Percentiles rank a stretch among this genome's conserved stretches.
Evolutionary conservation across 2,329 filamentous ascomycete species (phyloP).

Genomic region (Claviceps pazoutovae): DNA sequence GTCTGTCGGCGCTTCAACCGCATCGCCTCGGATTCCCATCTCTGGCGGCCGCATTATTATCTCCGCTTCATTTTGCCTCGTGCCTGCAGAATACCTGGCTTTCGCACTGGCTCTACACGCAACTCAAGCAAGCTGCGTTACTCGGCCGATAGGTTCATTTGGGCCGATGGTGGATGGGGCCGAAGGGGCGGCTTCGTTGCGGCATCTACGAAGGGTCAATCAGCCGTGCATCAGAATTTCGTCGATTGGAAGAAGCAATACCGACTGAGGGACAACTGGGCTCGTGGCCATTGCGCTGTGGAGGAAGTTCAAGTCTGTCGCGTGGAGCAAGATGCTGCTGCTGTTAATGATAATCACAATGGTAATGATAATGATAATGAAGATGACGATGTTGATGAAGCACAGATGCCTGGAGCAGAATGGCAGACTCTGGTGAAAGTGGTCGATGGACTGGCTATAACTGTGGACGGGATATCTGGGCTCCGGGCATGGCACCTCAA

Average conservation of each 20-base stretch:
- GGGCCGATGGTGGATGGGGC: slow-evolving; percentile 28
- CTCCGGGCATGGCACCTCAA: slow-evolving; percentile 68
- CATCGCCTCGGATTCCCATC: slow-evolving; percentile 65
- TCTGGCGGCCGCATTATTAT: slow-evolving; percentile 89
- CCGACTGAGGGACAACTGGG: slow-evolving; percentile 83
- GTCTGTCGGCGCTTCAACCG: slow-evolving; percentile 64
- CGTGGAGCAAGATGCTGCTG: slow-evolving; percentile 14
- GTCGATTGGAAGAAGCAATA: slow-evolving; percentile 84
- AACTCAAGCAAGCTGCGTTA: slow-evolving; percentile 27
- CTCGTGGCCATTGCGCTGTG: slow-evolving; percentile 64
- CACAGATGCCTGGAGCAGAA: slow-evolving; percentile 16
- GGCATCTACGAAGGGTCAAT: not conserved
- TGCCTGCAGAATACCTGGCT: slow-evolving; percentile 59
- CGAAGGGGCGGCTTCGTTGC: slow-evolving; percentile 21
- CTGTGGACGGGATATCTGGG: slow-evolving; percentile 54
- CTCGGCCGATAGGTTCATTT: slow-evolving; percentile 28
- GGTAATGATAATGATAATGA: slow-evolving; percentile 11
- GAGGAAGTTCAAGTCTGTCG: slow-evolving; percentile 54
- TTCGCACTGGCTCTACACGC: slow-evolving; percentile 25
- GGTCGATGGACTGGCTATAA: slow-evolving; percentile 62
- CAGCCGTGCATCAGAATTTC: slow-evolving; percentile 12
- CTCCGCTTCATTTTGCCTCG: slow-evolving; percentile 72
- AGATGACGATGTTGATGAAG: slow-evolving; percentile 9
- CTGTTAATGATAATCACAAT: slow-evolving; percentile 16
- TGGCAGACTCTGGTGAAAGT: slow-evolving; percentile 58